phyloP scores from a whole-genome alignment of 164 flowering plant genomes.

The Saururus chinensis region DNA sequence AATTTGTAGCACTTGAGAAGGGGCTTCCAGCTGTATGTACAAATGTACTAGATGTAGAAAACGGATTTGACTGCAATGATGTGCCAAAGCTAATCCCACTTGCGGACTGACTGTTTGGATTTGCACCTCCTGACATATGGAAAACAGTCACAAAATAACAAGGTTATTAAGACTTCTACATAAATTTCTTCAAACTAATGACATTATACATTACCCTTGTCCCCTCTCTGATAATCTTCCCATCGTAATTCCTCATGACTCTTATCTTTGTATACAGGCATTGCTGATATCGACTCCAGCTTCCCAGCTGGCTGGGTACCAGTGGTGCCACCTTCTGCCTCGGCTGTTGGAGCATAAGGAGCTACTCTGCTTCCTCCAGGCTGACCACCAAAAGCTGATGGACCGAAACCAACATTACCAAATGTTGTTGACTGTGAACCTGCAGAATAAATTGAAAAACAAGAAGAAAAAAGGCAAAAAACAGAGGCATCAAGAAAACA shows the following conservation, averaged over 20 bases:
- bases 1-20: slow-evolving; percentile 41
- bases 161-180: neutral
- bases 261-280: slow-evolving; percentile 89
- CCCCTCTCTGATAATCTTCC: slow-evolving; percentile 95
- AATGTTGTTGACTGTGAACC: slow-evolving; percentile 61
- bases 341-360: slow-evolving; percentile 57
- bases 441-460: slow-evolving; percentile 18
- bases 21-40: slow-evolving; percentile 58
- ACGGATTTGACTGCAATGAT: slow-evolving; percentile 37
- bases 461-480: neutral
- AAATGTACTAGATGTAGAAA: slow-evolving; percentile 42
- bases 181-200: neutral
- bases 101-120: slow-evolving; percentile 58
- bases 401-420: slow-evolving; percentile 59
- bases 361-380: slow-evolving; percentile 77
- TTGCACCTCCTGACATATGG: slow-evolving; percentile 64
- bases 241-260: slow-evolving; percentile 97
- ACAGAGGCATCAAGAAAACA: neutral
- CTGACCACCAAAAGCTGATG: slow-evolving; percentile 56
- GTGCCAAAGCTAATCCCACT: slow-evolving; percentile 35
- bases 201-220: slow-evolving; percentile 46
- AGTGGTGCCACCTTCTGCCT: slow-evolving; percentile 41
- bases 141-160: neutral
- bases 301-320: slow-evolving; percentile 58
- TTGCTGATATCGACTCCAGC: slow-evolving; percentile 92